These are phyloP conservation scores for Saccharum officinarum DNA, from an alignment of 176 grass and related monocot species.

Conservation along the genomic window DNA sequence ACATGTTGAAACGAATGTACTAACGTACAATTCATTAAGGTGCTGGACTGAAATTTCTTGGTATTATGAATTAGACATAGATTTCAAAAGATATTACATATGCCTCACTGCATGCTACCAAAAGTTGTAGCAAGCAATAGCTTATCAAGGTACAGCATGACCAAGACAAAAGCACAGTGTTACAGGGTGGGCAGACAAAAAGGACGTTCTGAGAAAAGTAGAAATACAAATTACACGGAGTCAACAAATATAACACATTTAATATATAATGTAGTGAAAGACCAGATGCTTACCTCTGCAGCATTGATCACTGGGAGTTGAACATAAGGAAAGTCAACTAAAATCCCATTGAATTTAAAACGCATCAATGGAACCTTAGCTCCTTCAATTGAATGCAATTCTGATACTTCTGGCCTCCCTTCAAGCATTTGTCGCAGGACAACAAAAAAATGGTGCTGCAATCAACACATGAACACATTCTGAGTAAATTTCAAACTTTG, in stretches of 20 bases:
- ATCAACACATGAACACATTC: slow-evolving; percentile 26
- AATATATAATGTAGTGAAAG: slow-evolving; percentile 20
- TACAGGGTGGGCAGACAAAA: background rate
- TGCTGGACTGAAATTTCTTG: background rate
- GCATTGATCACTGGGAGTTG: slow-evolving; percentile 60
- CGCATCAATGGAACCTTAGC: slow-evolving; percentile 85
- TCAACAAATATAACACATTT: slow-evolving; percentile 1
- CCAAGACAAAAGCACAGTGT: slow-evolving; percentile 12
- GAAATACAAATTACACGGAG: background rate
- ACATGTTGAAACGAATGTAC: slow-evolving; percentile 18
- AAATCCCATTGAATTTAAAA: slow-evolving; percentile 77
- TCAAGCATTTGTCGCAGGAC: slow-evolving; percentile 61
- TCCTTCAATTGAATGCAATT: slow-evolving; percentile 58
- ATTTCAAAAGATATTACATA: slow-evolving; percentile 22
- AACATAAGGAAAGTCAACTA: slow-evolving; percentile 67
- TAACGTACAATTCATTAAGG: background rate
- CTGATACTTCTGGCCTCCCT: slow-evolving; percentile 55
- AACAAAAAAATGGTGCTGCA: slow-evolving; percentile 67
- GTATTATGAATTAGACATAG: background rate
- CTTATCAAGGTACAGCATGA: background rate
- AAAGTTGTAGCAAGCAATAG: slow-evolving; percentile 7
- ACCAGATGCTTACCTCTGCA: slow-evolving; percentile 44
- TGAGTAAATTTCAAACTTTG: slow-evolving; percentile 29
- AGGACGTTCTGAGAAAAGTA: slow-evolving; percentile 17
- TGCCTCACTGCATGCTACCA: slow-evolving; percentile 13